phyloP scores from a whole-genome alignment of 2,329 filamentous ascomycete genomes.

The Phyllosticta capitalensis region DNA sequence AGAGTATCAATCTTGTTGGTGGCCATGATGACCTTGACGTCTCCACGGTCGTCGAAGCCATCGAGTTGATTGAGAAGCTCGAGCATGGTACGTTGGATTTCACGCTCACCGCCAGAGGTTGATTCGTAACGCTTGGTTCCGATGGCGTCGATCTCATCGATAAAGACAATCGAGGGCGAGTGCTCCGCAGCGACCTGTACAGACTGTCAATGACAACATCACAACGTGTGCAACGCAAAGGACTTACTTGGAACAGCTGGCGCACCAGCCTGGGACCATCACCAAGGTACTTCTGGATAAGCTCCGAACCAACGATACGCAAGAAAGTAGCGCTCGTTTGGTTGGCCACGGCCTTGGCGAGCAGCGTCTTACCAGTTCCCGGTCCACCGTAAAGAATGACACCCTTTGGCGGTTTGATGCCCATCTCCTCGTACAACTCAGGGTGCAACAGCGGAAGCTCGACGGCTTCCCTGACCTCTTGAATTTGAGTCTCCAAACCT shows the following conservation, averaged over 20 bases:
- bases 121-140: conserved; percentile 98
- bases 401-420: conserved; percentile 98
- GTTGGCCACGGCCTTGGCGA: conserved; percentile 96
- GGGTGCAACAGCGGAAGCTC: conserved; percentile 91
- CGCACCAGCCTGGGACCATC: conserved; percentile 90
- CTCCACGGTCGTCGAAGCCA: conserved; percentile 95
- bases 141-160: conserved; percentile 98
- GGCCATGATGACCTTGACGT: conserved; percentile 99
- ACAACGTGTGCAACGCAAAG: too few species aligned
- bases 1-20: conserved; percentile 99
- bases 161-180: conserved; percentile 94
- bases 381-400: conserved; percentile 97
- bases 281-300: conserved; percentile 98
- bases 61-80: conserved; percentile 97
- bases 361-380: conserved; percentile 89
- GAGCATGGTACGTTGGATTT: conserved; percentile 97
- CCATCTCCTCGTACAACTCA: conserved; percentile 99
- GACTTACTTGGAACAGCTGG: conserved; percentile 67
- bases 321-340: conserved; percentile 98
- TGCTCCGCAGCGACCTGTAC: conserved; percentile 75
- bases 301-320: conserved; percentile 89
- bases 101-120: conserved; percentile 90
- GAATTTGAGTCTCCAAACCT: conserved; percentile 88
- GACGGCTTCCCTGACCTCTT: conserved; percentile 94
- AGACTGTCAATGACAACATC: neutral